phyloP scores from a whole-genome alignment of 2,329 filamentous ascomycete genomes.

The Paraconiothyrium brasiliense region DNA sequence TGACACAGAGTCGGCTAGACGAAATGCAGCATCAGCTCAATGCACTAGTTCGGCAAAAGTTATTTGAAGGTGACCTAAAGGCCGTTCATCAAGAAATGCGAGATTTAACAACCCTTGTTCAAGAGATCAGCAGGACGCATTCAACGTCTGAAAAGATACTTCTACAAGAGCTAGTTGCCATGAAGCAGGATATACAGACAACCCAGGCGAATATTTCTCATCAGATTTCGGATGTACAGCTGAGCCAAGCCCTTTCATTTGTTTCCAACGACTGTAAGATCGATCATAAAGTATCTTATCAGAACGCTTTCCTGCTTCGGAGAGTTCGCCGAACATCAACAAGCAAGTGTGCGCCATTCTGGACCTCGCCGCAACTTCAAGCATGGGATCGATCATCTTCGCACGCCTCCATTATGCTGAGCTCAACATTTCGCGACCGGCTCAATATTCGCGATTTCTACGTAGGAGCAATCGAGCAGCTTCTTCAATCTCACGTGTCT shows the following conservation, averaged over 20 bases:
- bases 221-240: conserved; percentile 17
- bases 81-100: conserved; percentile 1
- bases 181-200: conserved; percentile 18
- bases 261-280: conserved; percentile 15
- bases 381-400: conserved; percentile 15
- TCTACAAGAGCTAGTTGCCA: conserved; percentile 8
- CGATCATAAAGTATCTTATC: conserved; percentile 13
- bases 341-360: conserved; percentile 21
- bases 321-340: conserved; percentile 7
- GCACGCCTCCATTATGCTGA: conserved; percentile 15
- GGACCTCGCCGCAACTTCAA: conserved; percentile 16
- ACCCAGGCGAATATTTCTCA: conserved; percentile 17
- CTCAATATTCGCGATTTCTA: conserved; percentile 21
- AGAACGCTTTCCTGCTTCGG: conserved; percentile 15
- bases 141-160: conserved; percentile 8
- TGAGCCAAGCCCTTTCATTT: conserved; percentile 17
- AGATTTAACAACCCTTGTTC: conserved; percentile 3
- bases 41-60: background rate
- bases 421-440: conserved; percentile 19
- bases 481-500: conserved; percentile 13
- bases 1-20: conserved; percentile 9
- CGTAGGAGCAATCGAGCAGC: conserved; percentile 22
- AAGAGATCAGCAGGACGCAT: conserved; percentile 5
- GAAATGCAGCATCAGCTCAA: conserved; percentile 19
- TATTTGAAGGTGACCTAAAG: conserved; percentile 4